phyloP scores from a whole-genome alignment of 345 rosid species.

The Euclidium syriacum region DNA sequence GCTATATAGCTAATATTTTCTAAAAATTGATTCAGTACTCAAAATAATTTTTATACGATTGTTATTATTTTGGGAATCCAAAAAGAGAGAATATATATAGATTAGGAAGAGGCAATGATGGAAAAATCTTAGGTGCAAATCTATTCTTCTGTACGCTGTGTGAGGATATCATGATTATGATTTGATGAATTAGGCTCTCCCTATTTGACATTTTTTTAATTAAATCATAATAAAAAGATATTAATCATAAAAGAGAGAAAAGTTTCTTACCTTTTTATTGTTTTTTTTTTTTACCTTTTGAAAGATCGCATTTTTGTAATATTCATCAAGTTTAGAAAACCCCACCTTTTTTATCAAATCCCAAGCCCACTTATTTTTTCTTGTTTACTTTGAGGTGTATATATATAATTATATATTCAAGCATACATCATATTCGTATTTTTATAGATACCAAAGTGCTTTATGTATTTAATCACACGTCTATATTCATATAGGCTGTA shows the following conservation, averaged over 20 bases:
- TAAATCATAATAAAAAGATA: not conserved
- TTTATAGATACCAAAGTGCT: not conserved
- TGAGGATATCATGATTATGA: slow-evolving; percentile 74
- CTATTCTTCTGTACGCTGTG: slow-evolving; percentile 49
- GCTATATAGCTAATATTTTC: slow-evolving; percentile 21
- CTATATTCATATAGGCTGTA: too few relatives aligned
- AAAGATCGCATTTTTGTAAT: slow-evolving; percentile 29
- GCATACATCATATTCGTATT: not conserved
- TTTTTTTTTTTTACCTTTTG: slow-evolving; percentile 31
- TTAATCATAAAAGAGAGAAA: slow-evolving; percentile 31
- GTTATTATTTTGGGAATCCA: slow-evolving; percentile 32
- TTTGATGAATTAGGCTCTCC: slow-evolving; percentile 55
- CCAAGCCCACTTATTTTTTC: slow-evolving; percentile 41
- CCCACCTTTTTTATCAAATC: slow-evolving; percentile 57
- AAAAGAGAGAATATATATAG: slow-evolving; percentile 25
- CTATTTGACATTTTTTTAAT: slow-evolving; percentile 57
- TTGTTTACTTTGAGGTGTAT: not conserved
- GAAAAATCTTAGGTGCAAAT: slow-evolving; percentile 84
- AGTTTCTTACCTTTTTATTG: slow-evolving; percentile 47
- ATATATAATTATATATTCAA: not conserved
- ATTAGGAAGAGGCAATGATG: slow-evolving; percentile 72
- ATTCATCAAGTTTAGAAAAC: slow-evolving; percentile 23
- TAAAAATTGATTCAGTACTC: slow-evolving; percentile 7
- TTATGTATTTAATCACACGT: not conserved
- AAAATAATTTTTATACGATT: not conserved